These are phyloP conservation scores for Schizosaccharomyces octosporus DNA, from an alignment of 805 yeast species.

Conservation along the genomic window DNA sequence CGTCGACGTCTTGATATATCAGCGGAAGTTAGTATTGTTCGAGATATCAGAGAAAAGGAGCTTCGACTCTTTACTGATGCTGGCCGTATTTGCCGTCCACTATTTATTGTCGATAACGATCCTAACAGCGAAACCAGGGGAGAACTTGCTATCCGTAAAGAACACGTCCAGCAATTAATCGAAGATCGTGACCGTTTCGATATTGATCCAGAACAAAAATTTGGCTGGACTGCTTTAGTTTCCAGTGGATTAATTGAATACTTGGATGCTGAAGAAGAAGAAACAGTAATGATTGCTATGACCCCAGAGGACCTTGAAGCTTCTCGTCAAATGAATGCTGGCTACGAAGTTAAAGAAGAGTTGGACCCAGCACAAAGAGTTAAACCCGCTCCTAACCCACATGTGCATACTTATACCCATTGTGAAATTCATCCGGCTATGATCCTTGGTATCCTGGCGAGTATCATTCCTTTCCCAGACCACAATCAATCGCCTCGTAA, in stretches of 20 bases:
- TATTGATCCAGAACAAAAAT: slow-evolving; percentile 26
- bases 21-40: slow-evolving; percentile 85
- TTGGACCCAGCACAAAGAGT: slow-evolving; percentile 67
- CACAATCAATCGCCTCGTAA: slow-evolving; percentile 98
- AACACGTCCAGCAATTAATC: slow-evolving; percentile 49
- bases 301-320: slow-evolving; percentile 86
- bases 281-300: slow-evolving; percentile 95
- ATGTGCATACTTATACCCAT: slow-evolving; percentile 74
- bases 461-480: slow-evolving; percentile 97
- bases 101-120: slow-evolving; percentile 73
- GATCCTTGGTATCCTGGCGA: slow-evolving; percentile 96
- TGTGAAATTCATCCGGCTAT: slow-evolving; percentile 97
- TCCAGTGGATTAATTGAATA: slow-evolving; percentile 80
- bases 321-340: slow-evolving; percentile 20
- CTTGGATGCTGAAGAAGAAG: slow-evolving; percentile 97
- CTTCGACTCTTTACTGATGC: slow-evolving; percentile 93
- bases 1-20: slow-evolving; percentile 89
- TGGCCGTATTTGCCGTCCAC: slow-evolving; percentile 91
- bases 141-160: slow-evolving; percentile 63
- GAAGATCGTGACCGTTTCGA: slow-evolving; percentile 24
- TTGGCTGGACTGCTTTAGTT: slow-evolving; percentile 67
- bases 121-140: slow-evolving; percentile 27
- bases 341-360: slow-evolving; percentile 17
- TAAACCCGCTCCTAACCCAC: slow-evolving; percentile 36
- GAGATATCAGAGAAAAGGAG: slow-evolving; percentile 92